Conservation (phyloP, 1,139 yeast genomes). For the Meyerozyma sp. region DNA sequence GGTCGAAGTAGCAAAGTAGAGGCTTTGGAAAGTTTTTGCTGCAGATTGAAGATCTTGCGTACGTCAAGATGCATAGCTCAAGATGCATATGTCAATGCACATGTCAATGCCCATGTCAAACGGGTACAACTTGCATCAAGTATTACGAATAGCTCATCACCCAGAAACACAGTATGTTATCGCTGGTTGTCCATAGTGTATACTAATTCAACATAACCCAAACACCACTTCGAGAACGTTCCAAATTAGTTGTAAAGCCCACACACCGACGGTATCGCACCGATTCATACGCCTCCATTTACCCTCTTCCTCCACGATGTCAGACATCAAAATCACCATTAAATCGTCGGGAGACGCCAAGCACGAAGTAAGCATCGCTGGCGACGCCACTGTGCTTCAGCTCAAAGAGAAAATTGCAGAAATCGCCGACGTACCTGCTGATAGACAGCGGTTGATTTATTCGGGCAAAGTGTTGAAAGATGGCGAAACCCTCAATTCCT, state of each 20-base stretch:
- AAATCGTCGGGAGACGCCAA: slow-evolving; percentile 75
- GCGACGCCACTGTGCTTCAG: slow-evolving; percentile 55
- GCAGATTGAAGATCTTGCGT: not conserved
- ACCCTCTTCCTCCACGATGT: slow-evolving; percentile 7
- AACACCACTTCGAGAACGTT: not conserved
- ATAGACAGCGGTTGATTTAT: slow-evolving; percentile 80
- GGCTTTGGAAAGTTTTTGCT: not conserved
- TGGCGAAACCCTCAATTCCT: slow-evolving; percentile 62
- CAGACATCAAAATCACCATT: slow-evolving; percentile 23
- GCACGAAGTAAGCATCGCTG: slow-evolving; percentile 56
- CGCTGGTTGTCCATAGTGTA: not conserved
- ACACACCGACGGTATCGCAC: not conserved
- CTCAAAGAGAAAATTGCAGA: slow-evolving; percentile 62
- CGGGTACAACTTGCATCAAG: too few relatives aligned
- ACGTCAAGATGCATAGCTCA: too few relatives aligned
- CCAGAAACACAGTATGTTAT: too few relatives aligned
- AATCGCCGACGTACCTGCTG: slow-evolving; percentile 61
- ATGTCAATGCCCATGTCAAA: too few relatives aligned
- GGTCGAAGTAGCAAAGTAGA: slow-evolving; percentile 28
- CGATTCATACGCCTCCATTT: not conserved
- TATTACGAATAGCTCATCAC: too few relatives aligned
- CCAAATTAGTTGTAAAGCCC: not conserved
- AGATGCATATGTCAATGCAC: too few relatives aligned
- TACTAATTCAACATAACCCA: not conserved
- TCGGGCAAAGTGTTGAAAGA: slow-evolving; percentile 93